A percentile compares a stretch with the other conserved stretches of the same genome.
phyloP scores from a whole-genome alignment of 805 yeast genomes.

The Kregervanrija fluxuum region DNA sequence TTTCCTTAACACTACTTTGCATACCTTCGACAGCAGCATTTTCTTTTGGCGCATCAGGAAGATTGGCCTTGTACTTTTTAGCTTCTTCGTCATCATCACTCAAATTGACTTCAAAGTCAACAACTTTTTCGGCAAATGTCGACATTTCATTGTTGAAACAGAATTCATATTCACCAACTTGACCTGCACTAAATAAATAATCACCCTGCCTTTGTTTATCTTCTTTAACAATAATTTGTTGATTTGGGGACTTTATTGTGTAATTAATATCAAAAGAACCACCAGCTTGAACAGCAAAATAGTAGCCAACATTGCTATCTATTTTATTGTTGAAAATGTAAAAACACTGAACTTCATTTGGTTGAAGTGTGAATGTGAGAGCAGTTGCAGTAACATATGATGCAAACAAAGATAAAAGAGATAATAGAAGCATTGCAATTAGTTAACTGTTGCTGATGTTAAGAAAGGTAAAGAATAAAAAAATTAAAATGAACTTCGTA shows the following conservation, averaged over 20 bases:
- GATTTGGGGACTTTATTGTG: constrained; percentile 50
- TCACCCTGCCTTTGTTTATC: constrained; percentile 73
- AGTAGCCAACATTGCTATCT: constrained; percentile 57
- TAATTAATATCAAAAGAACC: constrained; percentile 79
- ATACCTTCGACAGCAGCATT: constrained; percentile 50
- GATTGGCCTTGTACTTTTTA: constrained; percentile 43
- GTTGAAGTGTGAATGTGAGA: constrained; percentile 66
- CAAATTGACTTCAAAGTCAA: constrained; percentile 70
- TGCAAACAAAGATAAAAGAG: constrained; percentile 5
- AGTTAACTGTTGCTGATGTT: too few species aligned
- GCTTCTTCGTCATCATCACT: constrained; percentile 30
- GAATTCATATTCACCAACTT: constrained; percentile 75
- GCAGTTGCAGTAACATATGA: constrained; percentile 39
- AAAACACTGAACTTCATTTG: constrained; percentile 67
- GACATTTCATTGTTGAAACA: constrained; percentile 81
- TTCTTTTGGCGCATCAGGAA: constrained; percentile 52
- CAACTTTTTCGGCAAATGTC: constrained; percentile 72
- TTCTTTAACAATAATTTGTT: constrained; percentile 44
- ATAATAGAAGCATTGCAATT: neutral
- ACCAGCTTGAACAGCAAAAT: constrained; percentile 79
- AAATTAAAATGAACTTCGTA: too few species aligned
- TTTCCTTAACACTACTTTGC: constrained; percentile 46
- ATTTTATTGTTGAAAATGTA: constrained; percentile 59
- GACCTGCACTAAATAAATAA: constrained; percentile 58
- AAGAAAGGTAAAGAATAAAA: too few species aligned